Evolutionary conservation across 495 filamentous ascomycete genomes (phyloP).

Genomic region (Lophium mytilinum): DNA sequence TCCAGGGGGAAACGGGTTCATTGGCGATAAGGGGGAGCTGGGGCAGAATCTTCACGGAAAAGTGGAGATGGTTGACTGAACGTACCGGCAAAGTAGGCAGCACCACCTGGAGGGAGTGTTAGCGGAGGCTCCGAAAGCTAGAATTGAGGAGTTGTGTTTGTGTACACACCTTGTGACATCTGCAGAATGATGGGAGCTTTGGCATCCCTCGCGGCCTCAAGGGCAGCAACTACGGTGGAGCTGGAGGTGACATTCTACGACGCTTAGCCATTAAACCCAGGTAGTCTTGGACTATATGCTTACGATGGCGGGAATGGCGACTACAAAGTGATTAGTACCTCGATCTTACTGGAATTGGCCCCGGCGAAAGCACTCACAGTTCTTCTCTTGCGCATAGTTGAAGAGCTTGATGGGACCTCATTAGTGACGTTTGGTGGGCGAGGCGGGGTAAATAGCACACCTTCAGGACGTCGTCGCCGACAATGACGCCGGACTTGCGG

Average conservation of each 20-base stretch:
- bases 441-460: slow-evolving; percentile 12
- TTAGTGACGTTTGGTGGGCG: not conserved
- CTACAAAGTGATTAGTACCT: not conserved
- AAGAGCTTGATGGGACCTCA: slow-evolving; percentile 49
- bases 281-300: slow-evolving; percentile 16
- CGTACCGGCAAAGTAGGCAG: slow-evolving; percentile 92
- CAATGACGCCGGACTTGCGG: slow-evolving; percentile 78
- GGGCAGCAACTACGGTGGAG: slow-evolving; percentile 75
- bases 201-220: slow-evolving; percentile 87
- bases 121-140: too few species aligned
- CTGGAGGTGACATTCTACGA: slow-evolving; percentile 77
- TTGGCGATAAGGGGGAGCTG: too few species aligned
- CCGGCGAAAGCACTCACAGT: slow-evolving; percentile 33
- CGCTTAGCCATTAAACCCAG: not conserved
- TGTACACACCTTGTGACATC: slow-evolving; percentile 53
- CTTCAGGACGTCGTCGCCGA: slow-evolving; percentile 71
- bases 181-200: slow-evolving; percentile 87
- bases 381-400: slow-evolving; percentile 73
- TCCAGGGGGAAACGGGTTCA: too few species aligned
- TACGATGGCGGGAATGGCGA: slow-evolving; percentile 87
- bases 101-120: slow-evolving; percentile 50
- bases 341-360: not conserved
- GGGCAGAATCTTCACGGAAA: too few species aligned
- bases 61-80: slow-evolving; percentile 8
- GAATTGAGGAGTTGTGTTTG: too few species aligned